Conservation (phyloP, 148 eudicot genomes). For the Oxyria digyna region DNA sequence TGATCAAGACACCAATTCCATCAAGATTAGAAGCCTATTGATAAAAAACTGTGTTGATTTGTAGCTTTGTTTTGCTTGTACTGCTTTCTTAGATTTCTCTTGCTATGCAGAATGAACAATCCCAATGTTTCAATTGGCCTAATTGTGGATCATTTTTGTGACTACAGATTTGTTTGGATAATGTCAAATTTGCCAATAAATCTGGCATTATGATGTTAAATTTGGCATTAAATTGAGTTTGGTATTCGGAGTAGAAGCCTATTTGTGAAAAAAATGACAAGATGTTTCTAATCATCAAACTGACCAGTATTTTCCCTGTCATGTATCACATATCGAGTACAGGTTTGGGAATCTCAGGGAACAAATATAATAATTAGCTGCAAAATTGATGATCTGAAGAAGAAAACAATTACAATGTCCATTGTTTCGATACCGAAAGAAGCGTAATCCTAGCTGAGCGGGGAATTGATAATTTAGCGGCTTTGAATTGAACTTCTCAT, state of each 20-base stretch:
- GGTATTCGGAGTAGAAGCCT: too few relatives aligned
- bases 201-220: too few relatives aligned
- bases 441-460: not conserved
- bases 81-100: not conserved
- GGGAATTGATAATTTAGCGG: not conserved
- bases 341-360: not conserved
- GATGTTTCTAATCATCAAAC: not conserved
- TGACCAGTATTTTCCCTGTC: not conserved
- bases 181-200: too few relatives aligned
- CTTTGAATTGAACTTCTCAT: not conserved
- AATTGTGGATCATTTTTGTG: not conserved
- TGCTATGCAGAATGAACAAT: not conserved
- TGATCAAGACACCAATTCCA: conserved; percentile 71
- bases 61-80: not conserved
- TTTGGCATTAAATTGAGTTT: too few relatives aligned
- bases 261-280: not conserved
- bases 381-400: not conserved
- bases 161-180: too few relatives aligned
- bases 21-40: conserved; percentile 39
- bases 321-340: not conserved
- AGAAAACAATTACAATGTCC: not conserved
- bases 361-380: not conserved
- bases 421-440: not conserved
- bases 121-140: not conserved
- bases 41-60: not conserved